phyloP scores from a whole-genome alignment of 164 flowering plant species.

The grape (Vitis vinifera) region DNA sequence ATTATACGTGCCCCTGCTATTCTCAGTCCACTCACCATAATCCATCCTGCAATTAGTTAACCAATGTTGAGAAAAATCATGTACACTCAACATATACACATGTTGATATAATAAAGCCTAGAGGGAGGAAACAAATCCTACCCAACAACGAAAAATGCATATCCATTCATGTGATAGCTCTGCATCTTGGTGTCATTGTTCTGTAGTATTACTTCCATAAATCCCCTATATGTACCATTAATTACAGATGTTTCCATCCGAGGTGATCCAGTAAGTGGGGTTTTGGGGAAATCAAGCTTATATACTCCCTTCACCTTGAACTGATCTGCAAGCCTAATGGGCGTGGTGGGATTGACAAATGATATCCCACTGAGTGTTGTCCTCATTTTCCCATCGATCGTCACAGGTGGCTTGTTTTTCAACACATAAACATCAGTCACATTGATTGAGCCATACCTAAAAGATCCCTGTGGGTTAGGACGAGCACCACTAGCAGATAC shows the following conservation, averaged over 20 bases:
- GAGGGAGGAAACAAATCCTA: conserved; percentile 26
- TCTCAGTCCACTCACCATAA: conserved; percentile 81
- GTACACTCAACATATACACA: background rate
- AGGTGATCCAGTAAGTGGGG: conserved; percentile 66
- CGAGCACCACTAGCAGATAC: conserved; percentile 96
- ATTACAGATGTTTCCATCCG: conserved; percentile 69
- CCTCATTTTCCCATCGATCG: conserved; percentile 59
- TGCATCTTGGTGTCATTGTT: conserved; percentile 87
- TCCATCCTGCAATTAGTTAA: conserved; percentile 63
- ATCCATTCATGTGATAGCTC: conserved; percentile 90
- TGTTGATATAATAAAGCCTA: background rate
- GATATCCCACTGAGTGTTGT: conserved; percentile 80
- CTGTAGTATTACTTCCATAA: conserved; percentile 84
- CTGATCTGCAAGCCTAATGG: conserved; percentile 81
- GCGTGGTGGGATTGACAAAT: conserved; percentile 72
- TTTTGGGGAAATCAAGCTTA: conserved; percentile 80
- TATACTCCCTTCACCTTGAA: conserved; percentile 66
- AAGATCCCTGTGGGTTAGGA: conserved; percentile 97
- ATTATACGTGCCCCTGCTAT: conserved; percentile 78
- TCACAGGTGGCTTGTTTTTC: conserved; percentile 63
- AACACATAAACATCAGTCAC: conserved; percentile 86
- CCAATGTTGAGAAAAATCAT: background rate
- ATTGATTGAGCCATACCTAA: conserved; percentile 86
- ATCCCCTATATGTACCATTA: conserved; percentile 88
- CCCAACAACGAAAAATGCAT: conserved; percentile 96